A percentile compares a stretch with the other conserved stretches of the same genome.
Evolutionary conservation across 2,329 filamentous ascomycete species (phyloP).

Genomic region (Fusarium guadeloupense): DNA sequence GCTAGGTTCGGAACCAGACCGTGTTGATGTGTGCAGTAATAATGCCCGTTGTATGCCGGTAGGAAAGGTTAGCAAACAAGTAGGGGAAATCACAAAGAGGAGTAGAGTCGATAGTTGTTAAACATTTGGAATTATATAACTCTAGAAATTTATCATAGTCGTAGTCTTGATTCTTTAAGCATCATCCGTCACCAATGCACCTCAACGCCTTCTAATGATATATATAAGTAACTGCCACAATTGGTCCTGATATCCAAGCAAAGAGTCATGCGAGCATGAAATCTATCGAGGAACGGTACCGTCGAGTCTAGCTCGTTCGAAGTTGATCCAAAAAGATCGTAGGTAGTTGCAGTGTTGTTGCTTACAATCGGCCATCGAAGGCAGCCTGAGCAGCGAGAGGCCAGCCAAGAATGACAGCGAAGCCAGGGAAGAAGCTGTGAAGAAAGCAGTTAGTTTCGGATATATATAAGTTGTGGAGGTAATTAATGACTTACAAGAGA

Average conservation of each 20-base stretch:
- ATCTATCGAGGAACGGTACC: constrained; percentile 15
- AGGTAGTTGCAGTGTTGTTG: constrained; percentile 3
- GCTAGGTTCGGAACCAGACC: no score
- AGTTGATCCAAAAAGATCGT: constrained; percentile 16
- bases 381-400: constrained; percentile 43
- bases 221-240: constrained; percentile 42
- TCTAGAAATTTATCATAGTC: constrained; percentile 42
- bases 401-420: constrained; percentile 49
- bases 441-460: constrained; percentile 14
- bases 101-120: background rate
- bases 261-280: constrained; percentile 13
- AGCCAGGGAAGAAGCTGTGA: constrained; percentile 48
- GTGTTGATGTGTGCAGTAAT: no score
- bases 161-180: constrained; percentile 36
- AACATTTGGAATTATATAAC: constrained; percentile 44
- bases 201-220: constrained; percentile 45
- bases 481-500: constrained; percentile 45
- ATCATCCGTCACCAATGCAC: constrained; percentile 37
- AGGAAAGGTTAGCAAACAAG: background rate
- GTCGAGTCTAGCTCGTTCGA: constrained; percentile 33
- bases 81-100: background rate
- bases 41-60: background rate
- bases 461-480: background rate
- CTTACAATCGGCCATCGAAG: constrained; percentile 48
- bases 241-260: constrained; percentile 9